Evolutionary conservation across 2,329 filamentous ascomycete species (phyloP).

Genomic region (Cladophialophora chaetospira): DNA sequence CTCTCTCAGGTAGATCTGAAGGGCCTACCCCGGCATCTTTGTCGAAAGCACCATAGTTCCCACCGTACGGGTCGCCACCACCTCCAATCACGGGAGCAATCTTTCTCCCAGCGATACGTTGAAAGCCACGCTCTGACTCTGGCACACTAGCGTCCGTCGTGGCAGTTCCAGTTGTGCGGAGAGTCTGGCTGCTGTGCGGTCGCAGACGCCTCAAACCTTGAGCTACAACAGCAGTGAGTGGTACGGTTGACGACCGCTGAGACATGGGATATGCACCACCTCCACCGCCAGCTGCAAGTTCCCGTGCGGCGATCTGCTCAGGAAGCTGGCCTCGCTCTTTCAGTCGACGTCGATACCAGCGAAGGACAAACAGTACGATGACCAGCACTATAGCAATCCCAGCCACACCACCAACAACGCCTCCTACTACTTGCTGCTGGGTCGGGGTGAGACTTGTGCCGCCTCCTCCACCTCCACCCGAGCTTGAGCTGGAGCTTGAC

Average conservation of each 20-base stretch:
- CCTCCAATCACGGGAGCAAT: slow-evolving; percentile 49
- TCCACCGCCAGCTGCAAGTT: slow-evolving; percentile 21
- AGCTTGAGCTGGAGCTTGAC: slow-evolving; percentile 29
- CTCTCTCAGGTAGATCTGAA: slow-evolving; percentile 26
- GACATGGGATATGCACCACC: slow-evolving; percentile 35
- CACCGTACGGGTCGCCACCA: slow-evolving; percentile 50
- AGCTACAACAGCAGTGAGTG: slow-evolving; percentile 43
- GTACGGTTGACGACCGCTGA: slow-evolving; percentile 42
- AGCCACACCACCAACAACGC: slow-evolving; percentile 64
- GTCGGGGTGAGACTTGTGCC: slow-evolving; percentile 32
- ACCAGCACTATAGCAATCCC: slow-evolving; percentile 56
- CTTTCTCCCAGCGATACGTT: slow-evolving; percentile 53
- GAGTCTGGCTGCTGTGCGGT: slow-evolving; percentile 39
- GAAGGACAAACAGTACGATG: slow-evolving; percentile 55
- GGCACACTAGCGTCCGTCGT: slow-evolving; percentile 28
- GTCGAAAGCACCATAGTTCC: slow-evolving; percentile 33
- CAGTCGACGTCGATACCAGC: slow-evolving; percentile 50
- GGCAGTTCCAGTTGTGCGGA: slow-evolving; percentile 39
- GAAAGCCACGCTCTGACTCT: slow-evolving; percentile 50
- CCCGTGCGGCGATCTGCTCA: slow-evolving; percentile 31
- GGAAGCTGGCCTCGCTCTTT: slow-evolving; percentile 34
- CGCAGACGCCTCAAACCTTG: slow-evolving; percentile 41
- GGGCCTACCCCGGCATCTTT: slow-evolving; percentile 30
- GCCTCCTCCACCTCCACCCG: slow-evolving; percentile 21
- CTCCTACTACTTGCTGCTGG: slow-evolving; percentile 60